Evolutionary conservation across 2,329 filamentous ascomycete genomes (phyloP), one percentile per base, ranked within the genome.

Genomic region (Beauveria scarabaeidicola): DNA sequence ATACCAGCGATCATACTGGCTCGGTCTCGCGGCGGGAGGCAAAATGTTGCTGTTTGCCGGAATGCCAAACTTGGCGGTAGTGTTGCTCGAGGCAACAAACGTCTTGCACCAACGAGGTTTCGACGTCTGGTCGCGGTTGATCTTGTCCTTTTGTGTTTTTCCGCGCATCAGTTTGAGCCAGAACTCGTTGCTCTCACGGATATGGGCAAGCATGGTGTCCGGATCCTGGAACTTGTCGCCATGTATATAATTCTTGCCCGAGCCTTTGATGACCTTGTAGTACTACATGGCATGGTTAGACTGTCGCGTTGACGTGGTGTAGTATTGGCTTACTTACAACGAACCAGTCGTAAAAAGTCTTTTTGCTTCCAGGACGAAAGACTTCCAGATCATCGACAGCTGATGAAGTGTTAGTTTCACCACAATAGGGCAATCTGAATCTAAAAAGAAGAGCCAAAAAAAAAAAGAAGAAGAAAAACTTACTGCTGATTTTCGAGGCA

Each of bases 51-150:
- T 65, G 64, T 69, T 64, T 1, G 50, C 57, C 7, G 73, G 73
- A 3, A 75, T 65, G 2, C 60, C 55, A 48, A 75, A 72, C 47
- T 62, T 64, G 40, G 66, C 63, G 1, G 69, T 72, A 2, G 73
- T 66, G 11, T 70, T 64, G 43, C 66, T 66, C 55, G 68, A 69
- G n/a, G 64, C 57, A 13, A 74, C 50, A 43, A 70, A 75, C 62
- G 71, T 73, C 56, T 68, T 66, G 60, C 65, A 66, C 47, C 66
- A 67, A 9, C 61, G 61, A 3, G 69, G 66, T 47, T 66, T 64
- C 38, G 66, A 71, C 0, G 75, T 77, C 68, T 78, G 75, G 63
- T 75, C 74, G 62, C 68, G 71, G 66, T 72, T 75, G 64, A 77
- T 74, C 63, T 74, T 66, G 15, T 70, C 68, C 7, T 68, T 68